A percentile compares a stretch with the other conserved stretches of the same genome.
These are phyloP conservation scores for Monosporascus sp. DNA, from an alignment of 2,329 filamentous ascomycete species.

Conservation along the genomic window DNA sequence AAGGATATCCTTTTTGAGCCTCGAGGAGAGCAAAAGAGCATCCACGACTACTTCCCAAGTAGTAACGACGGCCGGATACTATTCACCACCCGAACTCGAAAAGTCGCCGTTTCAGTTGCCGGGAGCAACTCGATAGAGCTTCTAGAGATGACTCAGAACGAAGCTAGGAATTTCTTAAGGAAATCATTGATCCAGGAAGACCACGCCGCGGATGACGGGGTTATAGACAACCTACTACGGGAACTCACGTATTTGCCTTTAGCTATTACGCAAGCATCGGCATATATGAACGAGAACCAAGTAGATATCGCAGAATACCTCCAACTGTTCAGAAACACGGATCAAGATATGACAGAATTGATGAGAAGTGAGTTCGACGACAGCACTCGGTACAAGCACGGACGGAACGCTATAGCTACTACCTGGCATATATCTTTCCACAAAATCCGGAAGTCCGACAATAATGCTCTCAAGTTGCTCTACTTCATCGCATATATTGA, in stretches of 20 bases:
- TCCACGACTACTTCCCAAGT: slow-evolving; percentile 28
- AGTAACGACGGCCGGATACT: slow-evolving; percentile 27
- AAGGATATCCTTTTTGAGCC: slow-evolving; percentile 17
- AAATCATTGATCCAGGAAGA: slow-evolving; percentile 19
- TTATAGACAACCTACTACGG: slow-evolving; percentile 18
- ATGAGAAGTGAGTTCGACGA: slow-evolving; percentile 30
- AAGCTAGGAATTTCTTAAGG: slow-evolving; percentile 21
- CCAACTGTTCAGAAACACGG: slow-evolving; percentile 20
- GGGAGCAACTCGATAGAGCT: slow-evolving; percentile 22
- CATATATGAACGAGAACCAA: slow-evolving; percentile 31
- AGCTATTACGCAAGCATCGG: slow-evolving; percentile 36
- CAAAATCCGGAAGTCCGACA: slow-evolving; percentile 5
- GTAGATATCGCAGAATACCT: slow-evolving; percentile 27
- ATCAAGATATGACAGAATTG: slow-evolving; percentile 24
- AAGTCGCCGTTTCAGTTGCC: slow-evolving; percentile 23
- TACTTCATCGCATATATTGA: slow-evolving; percentile 33
- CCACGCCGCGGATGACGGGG: slow-evolving; percentile 5
- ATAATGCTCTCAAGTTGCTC: slow-evolving; percentile 28
- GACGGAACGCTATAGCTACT: slow-evolving; percentile 29
- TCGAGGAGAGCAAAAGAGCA: background rate
- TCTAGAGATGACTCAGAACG: slow-evolving; percentile 20
- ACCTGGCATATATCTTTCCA: slow-evolving; percentile 31
- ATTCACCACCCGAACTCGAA: slow-evolving; percentile 31
- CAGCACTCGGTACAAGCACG: slow-evolving; percentile 20
- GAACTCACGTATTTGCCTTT: slow-evolving; percentile 35